phyloP scores from a whole-genome alignment of 2,329 filamentous ascomycete genomes.

The Aspergillus viridinutans region DNA sequence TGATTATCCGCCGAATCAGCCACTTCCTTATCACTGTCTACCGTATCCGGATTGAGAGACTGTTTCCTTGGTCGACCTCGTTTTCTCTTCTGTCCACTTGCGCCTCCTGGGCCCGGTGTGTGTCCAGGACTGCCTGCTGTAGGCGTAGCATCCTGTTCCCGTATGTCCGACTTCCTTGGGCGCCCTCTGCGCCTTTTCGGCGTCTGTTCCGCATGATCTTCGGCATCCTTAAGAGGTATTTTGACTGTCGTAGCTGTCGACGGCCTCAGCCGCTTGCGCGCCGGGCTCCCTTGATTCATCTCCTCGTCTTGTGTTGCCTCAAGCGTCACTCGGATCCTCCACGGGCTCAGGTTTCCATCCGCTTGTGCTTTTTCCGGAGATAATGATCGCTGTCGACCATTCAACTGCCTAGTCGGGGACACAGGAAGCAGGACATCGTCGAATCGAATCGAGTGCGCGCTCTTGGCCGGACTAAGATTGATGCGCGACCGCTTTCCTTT shows the following conservation, averaged over 20 bases:
- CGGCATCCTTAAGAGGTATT: slow-evolving; percentile 40
- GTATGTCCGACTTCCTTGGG: slow-evolving; percentile 39
- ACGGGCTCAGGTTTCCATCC: slow-evolving; percentile 43
- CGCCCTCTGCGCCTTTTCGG: slow-evolving; percentile 41
- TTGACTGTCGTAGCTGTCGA: slow-evolving; percentile 35
- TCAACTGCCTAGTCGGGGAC: slow-evolving; percentile 31
- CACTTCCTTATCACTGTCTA: slow-evolving; percentile 16
- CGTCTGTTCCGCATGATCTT: slow-evolving; percentile 28
- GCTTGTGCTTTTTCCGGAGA: slow-evolving; percentile 37
- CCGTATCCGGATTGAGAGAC: slow-evolving; percentile 18
- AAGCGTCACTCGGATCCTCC: slow-evolving; percentile 46
- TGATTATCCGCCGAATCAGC: slow-evolving; percentile 1
- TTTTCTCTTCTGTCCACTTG: slow-evolving; percentile 30
- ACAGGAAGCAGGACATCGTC: slow-evolving; percentile 41
- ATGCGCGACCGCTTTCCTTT: slow-evolving; percentile 30
- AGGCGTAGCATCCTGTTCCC: slow-evolving; percentile 32
- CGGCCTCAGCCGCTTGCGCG: slow-evolving; percentile 28
- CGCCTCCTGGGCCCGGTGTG: slow-evolving; percentile 27
- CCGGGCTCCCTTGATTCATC: slow-evolving; percentile 25
- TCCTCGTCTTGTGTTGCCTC: slow-evolving; percentile 45
- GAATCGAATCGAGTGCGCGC: slow-evolving; percentile 38
- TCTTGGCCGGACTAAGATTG: slow-evolving; percentile 34
- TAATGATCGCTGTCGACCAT: slow-evolving; percentile 24
- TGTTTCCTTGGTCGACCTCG: slow-evolving; percentile 37
- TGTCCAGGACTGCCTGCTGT: slow-evolving; percentile 27